These are phyloP conservation scores for Stephanodiscus minutulus DNA, from an alignment of 108 stramenopile genomes.

Conservation along the genomic window DNA sequence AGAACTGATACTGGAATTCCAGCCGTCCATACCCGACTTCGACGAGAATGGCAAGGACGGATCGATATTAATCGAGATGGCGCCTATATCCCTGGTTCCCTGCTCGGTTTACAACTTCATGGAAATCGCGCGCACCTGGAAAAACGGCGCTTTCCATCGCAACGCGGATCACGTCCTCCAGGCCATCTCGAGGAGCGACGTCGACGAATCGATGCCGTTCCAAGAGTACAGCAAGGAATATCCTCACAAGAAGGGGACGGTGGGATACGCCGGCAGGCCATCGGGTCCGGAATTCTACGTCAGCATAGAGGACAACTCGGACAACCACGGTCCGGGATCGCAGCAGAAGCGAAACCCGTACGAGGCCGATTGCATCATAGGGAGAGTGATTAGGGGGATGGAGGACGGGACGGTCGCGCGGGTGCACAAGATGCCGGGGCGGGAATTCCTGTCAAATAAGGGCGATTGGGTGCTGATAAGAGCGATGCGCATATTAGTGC, in stretches of 20 bases:
- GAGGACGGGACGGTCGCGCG: constrained; percentile 59
- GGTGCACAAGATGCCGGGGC: constrained; percentile 63
- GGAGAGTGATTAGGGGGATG: constrained; percentile 70
- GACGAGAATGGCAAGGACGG: constrained; percentile 52
- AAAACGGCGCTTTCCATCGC: constrained; percentile 79
- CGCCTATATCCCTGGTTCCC: constrained; percentile 65
- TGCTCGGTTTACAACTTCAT: constrained; percentile 78
- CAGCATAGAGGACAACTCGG: constrained; percentile 70
- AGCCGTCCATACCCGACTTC: constrained; percentile 64
- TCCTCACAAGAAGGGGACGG: constrained; percentile 79
- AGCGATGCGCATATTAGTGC: constrained; percentile 61
- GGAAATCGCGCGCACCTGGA: constrained; percentile 77
- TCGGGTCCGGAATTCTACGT: constrained; percentile 85
- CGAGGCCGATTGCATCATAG: constrained; percentile 92
- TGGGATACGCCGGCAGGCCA: constrained; percentile 89
- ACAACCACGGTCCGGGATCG: constrained; percentile 81
- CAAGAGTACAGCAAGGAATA: constrained; percentile 81
- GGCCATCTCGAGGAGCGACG: constrained; percentile 45
- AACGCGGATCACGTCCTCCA: constrained; percentile 86
- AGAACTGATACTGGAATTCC: constrained; percentile 71
- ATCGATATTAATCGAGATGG: constrained; percentile 65
- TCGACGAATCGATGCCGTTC: constrained; percentile 70
- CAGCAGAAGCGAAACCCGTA: constrained; percentile 85
- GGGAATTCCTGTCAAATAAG: constrained; percentile 55
- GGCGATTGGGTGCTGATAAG: constrained; percentile 60